Base-by-base conservation (phyloP, 257 asterid genomes). In the Solanum arcanum region DNA sequence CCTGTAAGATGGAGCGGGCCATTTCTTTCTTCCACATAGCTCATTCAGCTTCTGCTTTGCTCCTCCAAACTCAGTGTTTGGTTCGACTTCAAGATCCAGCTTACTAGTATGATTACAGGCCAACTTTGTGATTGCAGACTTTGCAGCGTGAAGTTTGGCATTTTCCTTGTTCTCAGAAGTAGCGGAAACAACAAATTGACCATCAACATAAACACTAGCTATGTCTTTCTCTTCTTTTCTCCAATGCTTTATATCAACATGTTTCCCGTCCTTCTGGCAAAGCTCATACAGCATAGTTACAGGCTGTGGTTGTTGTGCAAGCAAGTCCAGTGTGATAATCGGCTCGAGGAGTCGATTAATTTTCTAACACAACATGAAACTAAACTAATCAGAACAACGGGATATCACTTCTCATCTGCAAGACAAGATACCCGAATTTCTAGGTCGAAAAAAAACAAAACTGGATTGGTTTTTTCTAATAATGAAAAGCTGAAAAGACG, bases 111-210 rank as follows among this genome's bases (percentile, higher is more conserved):
- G 18, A 56, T 73, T 88, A 46, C 37, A 84, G 12, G 91, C 89
- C 85, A 94, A 60, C 84, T 89, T 91, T 66, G 15, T 74, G 33
- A 97, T 89, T 86, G 99, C 98, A 68, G 88, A 91, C 91, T 93
- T 94, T 3, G 98, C 98, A 14, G 97, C 98, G 78, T 91, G 94
- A 86, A 95, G 97, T 91, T 85, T 95, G 0, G 98, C 97, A 70
- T 89, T 92, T 88, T 97, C 97, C 84, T 90, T 94, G 68, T 95
- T 93, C 85, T 92, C 94, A 1, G 97, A 91, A 84, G 94, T 91
- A 85, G 94, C 93, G 0, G 98, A 91, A 52, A 89, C 95, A 52
- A 94, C 84, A 75, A 90, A 88, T 18, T 83, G 59, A 73, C 98
- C 99, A 78, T 93, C 95, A 49, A 94, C 90, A 84, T 59, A 92